These are phyloP conservation scores for Nicotiana noctiflora DNA, from an alignment of 257 asterid genomes.

Conservation along the genomic window DNA sequence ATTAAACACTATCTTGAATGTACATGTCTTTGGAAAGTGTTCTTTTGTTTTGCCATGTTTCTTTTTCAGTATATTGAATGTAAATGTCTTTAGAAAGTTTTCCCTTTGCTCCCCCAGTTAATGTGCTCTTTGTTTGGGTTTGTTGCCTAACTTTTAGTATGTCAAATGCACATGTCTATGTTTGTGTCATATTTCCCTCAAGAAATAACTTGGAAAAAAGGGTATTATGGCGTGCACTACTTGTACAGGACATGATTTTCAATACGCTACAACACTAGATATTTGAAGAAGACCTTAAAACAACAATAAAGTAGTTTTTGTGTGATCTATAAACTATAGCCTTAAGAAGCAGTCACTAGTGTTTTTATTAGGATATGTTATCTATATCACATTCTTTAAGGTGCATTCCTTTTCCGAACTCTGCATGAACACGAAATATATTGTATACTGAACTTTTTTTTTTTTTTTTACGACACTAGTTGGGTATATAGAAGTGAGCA, in stretches of 20 bases:
- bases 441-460: too few species aligned
- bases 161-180: neutral
- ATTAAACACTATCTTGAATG: too few species aligned
- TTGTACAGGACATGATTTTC: neutral
- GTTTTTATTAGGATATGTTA: accelerated
- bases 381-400: too few species aligned
- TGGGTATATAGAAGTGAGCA: too few species aligned
- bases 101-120: neutral
- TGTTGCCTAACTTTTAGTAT: neutral
- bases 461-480: too few species aligned
- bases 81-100: neutral
- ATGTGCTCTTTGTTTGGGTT: neutral
- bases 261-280: neutral
- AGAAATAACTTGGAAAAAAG: neutral
- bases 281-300: too few species aligned
- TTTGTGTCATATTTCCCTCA: neutral
- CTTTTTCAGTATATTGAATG: too few species aligned
- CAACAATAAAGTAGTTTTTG: accelerated
- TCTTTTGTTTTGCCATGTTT: too few species aligned
- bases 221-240: constrained; percentile 1
- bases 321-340: too few species aligned
- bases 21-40: neutral
- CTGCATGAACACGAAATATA: too few species aligned
- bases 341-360: too few species aligned
- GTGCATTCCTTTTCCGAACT: too few species aligned